Conservation (phyloP, 345 rosid genomes). For the Hibiscus mutabilis region DNA sequence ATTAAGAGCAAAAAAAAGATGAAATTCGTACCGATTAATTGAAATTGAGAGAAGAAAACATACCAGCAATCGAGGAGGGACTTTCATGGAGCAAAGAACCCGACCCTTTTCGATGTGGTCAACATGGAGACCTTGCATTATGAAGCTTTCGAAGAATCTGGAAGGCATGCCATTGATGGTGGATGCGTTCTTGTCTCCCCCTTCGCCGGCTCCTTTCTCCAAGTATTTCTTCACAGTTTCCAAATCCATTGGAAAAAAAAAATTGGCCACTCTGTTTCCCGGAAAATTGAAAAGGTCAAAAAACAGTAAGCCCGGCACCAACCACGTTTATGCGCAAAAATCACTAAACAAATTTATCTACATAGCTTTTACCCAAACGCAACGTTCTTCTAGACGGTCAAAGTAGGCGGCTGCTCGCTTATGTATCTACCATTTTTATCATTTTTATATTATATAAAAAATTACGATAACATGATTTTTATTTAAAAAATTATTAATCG, state of each 20-base stretch:
- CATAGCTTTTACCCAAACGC: not conserved
- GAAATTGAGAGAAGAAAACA: not conserved
- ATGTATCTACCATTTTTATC: too few species aligned
- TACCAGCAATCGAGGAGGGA: constrained; percentile 78
- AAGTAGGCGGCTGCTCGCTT: not conserved
- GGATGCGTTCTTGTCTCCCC: constrained; percentile 22
- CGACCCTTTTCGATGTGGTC: constrained; percentile 45
- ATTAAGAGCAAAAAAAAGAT: not conserved
- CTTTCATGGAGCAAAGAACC: constrained; percentile 75
- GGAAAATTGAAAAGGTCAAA: too few species aligned
- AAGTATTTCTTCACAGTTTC: constrained; percentile 55
- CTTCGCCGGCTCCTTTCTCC: constrained; percentile 40
- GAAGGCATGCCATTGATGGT: constrained; percentile 35
- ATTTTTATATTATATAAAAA: too few species aligned
- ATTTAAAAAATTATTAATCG: too few species aligned
- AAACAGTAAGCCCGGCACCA: too few species aligned
- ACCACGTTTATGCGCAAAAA: too few species aligned
- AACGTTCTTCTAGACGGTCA: not conserved
- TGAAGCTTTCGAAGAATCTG: constrained; percentile 51
- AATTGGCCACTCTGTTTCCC: too few species aligned
- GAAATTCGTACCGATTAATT: not conserved
- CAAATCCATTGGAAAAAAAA: constrained; percentile 31
- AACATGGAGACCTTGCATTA: constrained; percentile 52
- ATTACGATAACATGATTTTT: too few species aligned
- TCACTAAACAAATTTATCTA: too few species aligned